Percentiles rank a stretch among this genome's conserved stretches.
phyloP scores from a whole-genome alignment of 2,329 filamentous ascomycete species.

The Aspergillus floridensis region DNA sequence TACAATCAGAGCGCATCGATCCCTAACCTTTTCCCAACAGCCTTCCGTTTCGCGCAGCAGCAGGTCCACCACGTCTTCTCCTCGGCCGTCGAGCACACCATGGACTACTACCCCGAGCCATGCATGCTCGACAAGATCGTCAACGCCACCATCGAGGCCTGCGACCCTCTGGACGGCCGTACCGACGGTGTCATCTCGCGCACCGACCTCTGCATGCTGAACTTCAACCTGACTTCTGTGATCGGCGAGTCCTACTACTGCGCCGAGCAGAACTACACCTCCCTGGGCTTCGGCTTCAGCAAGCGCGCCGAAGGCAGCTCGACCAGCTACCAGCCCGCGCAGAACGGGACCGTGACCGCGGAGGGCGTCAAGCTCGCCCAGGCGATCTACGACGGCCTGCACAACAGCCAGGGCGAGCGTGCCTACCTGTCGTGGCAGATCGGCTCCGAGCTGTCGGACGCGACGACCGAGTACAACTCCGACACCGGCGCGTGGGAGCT shows the following conservation, averaged over 20 bases:
- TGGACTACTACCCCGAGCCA: slow-evolving; percentile 43
- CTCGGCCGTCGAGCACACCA: slow-evolving; percentile 38
- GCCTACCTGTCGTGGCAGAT: slow-evolving; percentile 42
- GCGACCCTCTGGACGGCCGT: slow-evolving; percentile 56
- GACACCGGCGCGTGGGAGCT: slow-evolving; percentile 30
- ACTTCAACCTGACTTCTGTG: slow-evolving; percentile 47
- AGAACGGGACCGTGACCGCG: slow-evolving; percentile 31
- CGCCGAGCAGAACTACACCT: slow-evolving; percentile 30
- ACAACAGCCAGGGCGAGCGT: slow-evolving; percentile 40
- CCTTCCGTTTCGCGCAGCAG: slow-evolving; percentile 46
- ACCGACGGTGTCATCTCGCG: slow-evolving; percentile 55
- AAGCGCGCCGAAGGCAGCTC: slow-evolving; percentile 25
- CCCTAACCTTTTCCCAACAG: slow-evolving; percentile 13
- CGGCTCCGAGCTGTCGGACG: slow-evolving; percentile 28
- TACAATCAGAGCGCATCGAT: no score
- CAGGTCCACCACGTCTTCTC: slow-evolving; percentile 45
- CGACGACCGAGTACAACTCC: slow-evolving; percentile 27
- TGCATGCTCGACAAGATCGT: slow-evolving; percentile 39
- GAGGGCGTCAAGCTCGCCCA: slow-evolving; percentile 34
- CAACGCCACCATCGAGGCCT: slow-evolving; percentile 55
- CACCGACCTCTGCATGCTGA: slow-evolving; percentile 48
- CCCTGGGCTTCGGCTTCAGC: slow-evolving; percentile 30
- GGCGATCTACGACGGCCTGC: slow-evolving; percentile 42
- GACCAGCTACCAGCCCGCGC: slow-evolving; percentile 29
- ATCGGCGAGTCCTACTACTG: slow-evolving; percentile 51